Percentiles rank a stretch among this genome's conserved stretches.
These are phyloP conservation scores for Phaeotremella skinneri DNA, from an alignment of 768 basidiomycete genomes.

Conservation along the genomic window DNA sequence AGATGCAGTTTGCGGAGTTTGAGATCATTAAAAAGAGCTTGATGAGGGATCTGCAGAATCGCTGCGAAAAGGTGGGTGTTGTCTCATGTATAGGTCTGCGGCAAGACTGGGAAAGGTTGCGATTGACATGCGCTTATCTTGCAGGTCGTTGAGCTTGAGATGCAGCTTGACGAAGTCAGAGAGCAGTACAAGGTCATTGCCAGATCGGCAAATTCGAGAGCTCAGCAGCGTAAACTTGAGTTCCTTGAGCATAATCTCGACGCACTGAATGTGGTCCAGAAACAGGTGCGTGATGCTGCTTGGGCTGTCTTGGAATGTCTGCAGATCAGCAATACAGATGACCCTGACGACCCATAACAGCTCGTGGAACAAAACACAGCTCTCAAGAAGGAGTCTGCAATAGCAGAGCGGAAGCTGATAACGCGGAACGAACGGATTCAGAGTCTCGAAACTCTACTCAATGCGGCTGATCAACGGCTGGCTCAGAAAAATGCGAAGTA, in stretches of 20 bases:
- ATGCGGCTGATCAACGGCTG: constrained; percentile 88
- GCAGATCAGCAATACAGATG: constrained; percentile 7
- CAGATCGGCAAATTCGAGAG: constrained; percentile 95
- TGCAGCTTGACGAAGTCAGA: constrained; percentile 95
- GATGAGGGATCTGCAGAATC: constrained; percentile 98
- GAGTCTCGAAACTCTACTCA: constrained; percentile 86
- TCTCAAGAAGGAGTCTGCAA: constrained; percentile 94
- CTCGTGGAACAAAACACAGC: constrained; percentile 97
- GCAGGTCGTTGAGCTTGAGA: constrained; percentile 97
- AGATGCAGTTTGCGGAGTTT: constrained; percentile 96
- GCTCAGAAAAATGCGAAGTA: constrained; percentile 94
- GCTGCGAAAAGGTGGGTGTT: constrained; percentile 88
- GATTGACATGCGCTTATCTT: constrained; percentile 2
- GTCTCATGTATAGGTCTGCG: not conserved
- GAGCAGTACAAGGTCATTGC: constrained; percentile 99
- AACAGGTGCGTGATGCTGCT: constrained; percentile 64
- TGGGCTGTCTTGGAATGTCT: not conserved
- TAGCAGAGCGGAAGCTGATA: constrained; percentile 92
- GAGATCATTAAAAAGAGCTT: constrained; percentile 98
- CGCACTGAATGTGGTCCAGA: constrained; percentile 91
- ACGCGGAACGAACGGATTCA: constrained; percentile 97
- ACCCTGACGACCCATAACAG: constrained; percentile 54
- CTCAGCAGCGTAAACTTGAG: constrained; percentile 99
- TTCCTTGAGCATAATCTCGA: constrained; percentile 96
- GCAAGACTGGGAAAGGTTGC: not conserved